Conservation (phyloP, 345 rosid genomes). For the Populus pruinosa region DNA sequence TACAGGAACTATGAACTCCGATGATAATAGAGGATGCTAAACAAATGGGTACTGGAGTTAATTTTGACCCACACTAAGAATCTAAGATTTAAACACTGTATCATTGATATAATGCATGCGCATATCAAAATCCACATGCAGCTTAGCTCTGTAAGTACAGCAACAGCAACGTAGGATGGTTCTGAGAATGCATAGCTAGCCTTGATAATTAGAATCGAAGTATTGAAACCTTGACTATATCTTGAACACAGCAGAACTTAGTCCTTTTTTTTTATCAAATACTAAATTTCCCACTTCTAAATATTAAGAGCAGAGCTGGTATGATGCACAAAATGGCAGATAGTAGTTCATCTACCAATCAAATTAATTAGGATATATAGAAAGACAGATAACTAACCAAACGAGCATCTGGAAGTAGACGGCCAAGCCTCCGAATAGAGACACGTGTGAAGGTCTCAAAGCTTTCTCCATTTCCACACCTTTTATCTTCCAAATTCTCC, state of each 20-base stretch:
- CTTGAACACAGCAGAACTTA: no score
- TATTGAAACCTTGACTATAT: neutral
- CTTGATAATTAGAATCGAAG: neutral
- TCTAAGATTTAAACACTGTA: no score
- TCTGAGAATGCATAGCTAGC: neutral
- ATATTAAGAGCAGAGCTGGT: neutral
- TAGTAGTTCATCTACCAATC: neutral
- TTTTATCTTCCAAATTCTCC: constrained; percentile 44
- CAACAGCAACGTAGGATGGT: neutral
- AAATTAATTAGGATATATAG: neutral
- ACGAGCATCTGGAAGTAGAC: constrained; percentile 77
- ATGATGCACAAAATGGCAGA: neutral
- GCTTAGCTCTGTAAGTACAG: no score
- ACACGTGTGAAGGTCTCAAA: constrained; percentile 53
- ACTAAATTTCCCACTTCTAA: neutral
- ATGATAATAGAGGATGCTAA: no score
- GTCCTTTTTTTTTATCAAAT: no score
- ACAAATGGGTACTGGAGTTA: no score
- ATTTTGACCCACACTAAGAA: no score
- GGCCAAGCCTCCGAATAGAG: constrained; percentile 70
- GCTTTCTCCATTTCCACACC: constrained; percentile 41
- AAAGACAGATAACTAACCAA: constrained; percentile 50
- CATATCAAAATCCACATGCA: no score
- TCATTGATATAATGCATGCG: no score
- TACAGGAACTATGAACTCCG: no score